Base-by-base conservation (phyloP, 1,139 yeast genomes). In the Blastobotrys serpentis region DNA sequence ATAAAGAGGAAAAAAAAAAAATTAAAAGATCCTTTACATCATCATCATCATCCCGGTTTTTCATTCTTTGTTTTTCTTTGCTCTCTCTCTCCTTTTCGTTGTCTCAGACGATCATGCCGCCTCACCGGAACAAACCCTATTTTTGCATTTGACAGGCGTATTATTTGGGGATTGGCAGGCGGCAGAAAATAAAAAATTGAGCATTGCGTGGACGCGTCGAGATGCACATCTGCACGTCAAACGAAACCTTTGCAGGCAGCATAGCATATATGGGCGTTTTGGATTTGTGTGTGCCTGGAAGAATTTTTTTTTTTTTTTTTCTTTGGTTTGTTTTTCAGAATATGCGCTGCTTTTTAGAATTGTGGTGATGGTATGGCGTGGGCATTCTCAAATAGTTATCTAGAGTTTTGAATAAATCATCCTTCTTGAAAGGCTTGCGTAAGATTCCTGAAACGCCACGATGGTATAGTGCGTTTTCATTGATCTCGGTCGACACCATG, bases 401-500 rank as follows among this genome's bases (percentile, higher is more conserved):
- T 22, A 58, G 52, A 22, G 51, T 50, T 23, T 82, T 74, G 62
- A 84, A 86, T 50, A 89, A 72, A 63, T 87, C 95, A 56, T 83
- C 89, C 62, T 85, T 86, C 3, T 94, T 84, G 64, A 90, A 90
- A 0, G 98, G 98, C 65, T 89, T 89, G 1, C 96, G 95, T 58
- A 90, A 71, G 44, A 89, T 86, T 67, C 88, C 96, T 49, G 87
- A 84, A 89, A 90, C 87, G 2, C 96, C 97, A 62, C 87, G 89
- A 56, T 84, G 86, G 52, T 86, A 72, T 64, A 88, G 89, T 21
- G 44, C 50, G 13, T 53, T 56, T 30, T 46, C 50, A 18, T 44
- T 39, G 10, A 32, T 34, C 7, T 43, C 21, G n/a, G 50, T 49
- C 13, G 95, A 94, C 2, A 96, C 88, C 96, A 90, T 88, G 40